These are phyloP conservation scores for Piper betle DNA, from an alignment of 164 flowering plant species.

Conservation along the genomic window DNA sequence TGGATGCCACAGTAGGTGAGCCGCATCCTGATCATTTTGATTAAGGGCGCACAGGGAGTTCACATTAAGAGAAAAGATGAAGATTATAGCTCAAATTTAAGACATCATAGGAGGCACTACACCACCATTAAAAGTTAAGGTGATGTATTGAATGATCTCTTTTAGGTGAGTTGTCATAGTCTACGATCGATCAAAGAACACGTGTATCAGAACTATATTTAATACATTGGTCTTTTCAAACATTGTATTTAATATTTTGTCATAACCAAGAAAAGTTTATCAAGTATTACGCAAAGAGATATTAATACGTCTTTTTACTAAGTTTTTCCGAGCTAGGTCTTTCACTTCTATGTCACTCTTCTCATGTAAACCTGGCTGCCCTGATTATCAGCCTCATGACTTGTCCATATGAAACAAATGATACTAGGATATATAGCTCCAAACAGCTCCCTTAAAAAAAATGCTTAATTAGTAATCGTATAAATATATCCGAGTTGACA, in stretches of 20 bases:
- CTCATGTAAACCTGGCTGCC: neutral
- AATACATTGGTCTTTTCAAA: neutral
- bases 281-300: too few relatives aligned
- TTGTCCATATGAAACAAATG: neutral
- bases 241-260: neutral
- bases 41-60: neutral
- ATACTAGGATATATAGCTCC: neutral
- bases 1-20: neutral
- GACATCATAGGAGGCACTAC: too few relatives aligned
- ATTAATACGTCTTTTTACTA: too few relatives aligned
- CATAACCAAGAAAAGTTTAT: too few relatives aligned
- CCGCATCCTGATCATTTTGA: neutral
- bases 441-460: neutral
- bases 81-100: too few relatives aligned
- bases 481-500: too few relatives aligned
- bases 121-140: too few relatives aligned
- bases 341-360: neutral
- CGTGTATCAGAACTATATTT: neutral
- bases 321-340: neutral
- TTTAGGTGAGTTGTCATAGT: neutral
- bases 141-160: neutral
- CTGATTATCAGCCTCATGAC: neutral
- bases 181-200: neutral
- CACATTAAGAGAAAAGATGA: neutral
- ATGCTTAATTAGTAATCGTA: too few relatives aligned